Base-by-base conservation (phyloP, 1,284 basidiomycete species). In the Puccinia horiana region DNA sequence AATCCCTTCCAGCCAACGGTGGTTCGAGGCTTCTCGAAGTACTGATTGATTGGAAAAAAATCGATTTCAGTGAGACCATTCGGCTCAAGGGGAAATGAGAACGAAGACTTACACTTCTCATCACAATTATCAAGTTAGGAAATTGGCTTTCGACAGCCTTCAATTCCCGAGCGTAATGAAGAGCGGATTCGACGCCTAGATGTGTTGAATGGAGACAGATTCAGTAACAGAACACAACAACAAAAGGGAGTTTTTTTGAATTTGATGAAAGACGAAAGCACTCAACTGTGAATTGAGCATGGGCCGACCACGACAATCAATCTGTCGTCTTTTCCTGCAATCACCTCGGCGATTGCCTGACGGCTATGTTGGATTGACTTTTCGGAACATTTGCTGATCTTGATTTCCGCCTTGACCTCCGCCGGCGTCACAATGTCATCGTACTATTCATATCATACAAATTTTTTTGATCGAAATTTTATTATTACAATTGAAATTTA, bases 21-120 rank as follows among this genome's bases (percentile, higher is more conserved):
- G 26, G 94, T 95, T 76, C 94, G 90, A 0, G 94, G 94, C 91
- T 94, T 82, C 54, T 69, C 74, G 44, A 83, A 83, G 81, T 80
- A 76, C 72, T 77, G 11, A 16, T 26, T 20, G 29, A 92, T n/a
- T n/a, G n/a, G n/a, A n/a, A n/a, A 44, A 69, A 16, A 4, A 26
- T 8, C 16, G 44, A 18, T 37, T 12, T 32, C 16, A 29, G 40
- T 12, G n/a, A 23, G 23, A 54, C 29, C 26, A 32, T n/a, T 54
- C 16, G 37, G 35, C 12, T 12, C 29, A 74, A n/a, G n/a, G 58
- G 54, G 63, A 32, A 42, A 73, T 32, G 29, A 23, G 11, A 85
- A 86, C 82, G 88, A 88, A 81, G 98, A 98, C 91, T 98, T 98
- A 83, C 75, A 9, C 94, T 92, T 58, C 96, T 91, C 96, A 98